Evolutionary conservation across 306 rosid species (phyloP), one percentile per base, ranked within the genome.

Genomic region (Calophaca sinica): DNA sequence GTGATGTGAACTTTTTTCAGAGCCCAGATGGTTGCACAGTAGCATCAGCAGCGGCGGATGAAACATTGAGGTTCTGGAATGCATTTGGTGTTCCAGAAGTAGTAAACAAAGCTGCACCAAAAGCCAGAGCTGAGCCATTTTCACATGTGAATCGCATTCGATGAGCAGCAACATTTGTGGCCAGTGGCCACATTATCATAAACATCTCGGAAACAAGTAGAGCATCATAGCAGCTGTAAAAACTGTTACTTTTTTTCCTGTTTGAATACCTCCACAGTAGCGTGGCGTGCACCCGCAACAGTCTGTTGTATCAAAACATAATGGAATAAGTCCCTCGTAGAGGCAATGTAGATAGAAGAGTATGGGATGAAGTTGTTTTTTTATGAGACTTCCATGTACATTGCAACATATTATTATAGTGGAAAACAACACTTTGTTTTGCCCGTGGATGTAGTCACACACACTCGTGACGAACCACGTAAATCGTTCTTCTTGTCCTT

Each of bases 1-100:
- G 53, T 57, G 2, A 6, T 55, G 15, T 45, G 29, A 15, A 14
- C 35, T 49, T 59, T 2, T 35, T 36, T 36, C 55, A 82, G 80
- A 86, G 88, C 70, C 88, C 90, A 12, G 86, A 84, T 79, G 90
- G 92, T 11, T 84, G 82, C 49, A 77, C 84, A 5, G 89, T 88
- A 46, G 89, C 92, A 59, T 83, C 89, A 65, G 92, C 89, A n/a
- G 89, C 91, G 0, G 88, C 80, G 0, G 89, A 86, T n/a, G 92
- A 88, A 67, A 86, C 84, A n/a, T 57, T 88, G 65, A 29, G 82
- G n/a, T 61, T 84, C 3, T 88, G 92, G 89, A 88, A 88, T 77
- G 88, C 82, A 52, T 86, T 88, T 73, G 88, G 89, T 32, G 75
- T 82, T 60, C 92, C 89, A 33, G 88, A 81, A 73, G 76, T 60